Evolutionary conservation across 2,329 filamentous ascomycete genomes (phyloP).

Genomic region (Dactylellina leptospora): DNA sequence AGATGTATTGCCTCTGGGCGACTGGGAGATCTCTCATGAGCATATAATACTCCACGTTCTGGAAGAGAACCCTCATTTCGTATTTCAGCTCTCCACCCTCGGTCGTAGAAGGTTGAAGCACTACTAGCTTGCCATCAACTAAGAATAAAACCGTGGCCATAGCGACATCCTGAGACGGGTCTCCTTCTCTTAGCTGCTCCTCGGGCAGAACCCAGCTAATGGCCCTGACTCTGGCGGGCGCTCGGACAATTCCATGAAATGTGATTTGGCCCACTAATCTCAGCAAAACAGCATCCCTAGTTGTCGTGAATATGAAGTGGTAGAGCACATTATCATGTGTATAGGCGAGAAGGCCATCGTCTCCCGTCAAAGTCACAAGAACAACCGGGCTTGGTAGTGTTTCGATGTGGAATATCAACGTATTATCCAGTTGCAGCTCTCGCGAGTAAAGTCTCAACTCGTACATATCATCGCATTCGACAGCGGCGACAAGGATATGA

Average conservation of each 20-base stretch:
- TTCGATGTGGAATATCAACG: slow-evolving; percentile 78
- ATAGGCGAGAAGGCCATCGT: slow-evolving; percentile 94
- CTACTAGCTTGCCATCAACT: slow-evolving; percentile 95
- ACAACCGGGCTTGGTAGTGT: slow-evolving; percentile 85
- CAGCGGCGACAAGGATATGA: slow-evolving; percentile 89
- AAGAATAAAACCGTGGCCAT: slow-evolving; percentile 92
- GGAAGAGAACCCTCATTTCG: slow-evolving; percentile 95
- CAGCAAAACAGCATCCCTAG: slow-evolving; percentile 72
- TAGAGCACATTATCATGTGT: slow-evolving; percentile 96
- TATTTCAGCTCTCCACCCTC: slow-evolving; percentile 89
- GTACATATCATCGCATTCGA: slow-evolving; percentile 83
- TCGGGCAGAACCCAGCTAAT: slow-evolving; percentile 97
- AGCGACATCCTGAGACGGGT: slow-evolving; percentile 93
- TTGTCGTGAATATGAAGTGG: slow-evolving; percentile 86
- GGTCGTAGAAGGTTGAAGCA: slow-evolving; percentile 85
- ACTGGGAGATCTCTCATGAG: slow-evolving; percentile 84
- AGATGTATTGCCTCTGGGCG: slow-evolving; percentile 46
- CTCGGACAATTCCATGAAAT: slow-evolving; percentile 93
- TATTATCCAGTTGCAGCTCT: slow-evolving; percentile 78
- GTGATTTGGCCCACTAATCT: slow-evolving; percentile 97
- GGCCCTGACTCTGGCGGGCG: slow-evolving; percentile 87
- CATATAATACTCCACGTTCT: slow-evolving; percentile 94
- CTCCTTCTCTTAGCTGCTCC: slow-evolving; percentile 84
- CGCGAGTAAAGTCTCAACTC: slow-evolving; percentile 93
- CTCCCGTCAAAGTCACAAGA: slow-evolving; percentile 84